Evolutionary conservation across 441 rosid genomes (phyloP), one percentile per base, ranked within the genome.

Genomic region (Biscutella laevigata): DNA sequence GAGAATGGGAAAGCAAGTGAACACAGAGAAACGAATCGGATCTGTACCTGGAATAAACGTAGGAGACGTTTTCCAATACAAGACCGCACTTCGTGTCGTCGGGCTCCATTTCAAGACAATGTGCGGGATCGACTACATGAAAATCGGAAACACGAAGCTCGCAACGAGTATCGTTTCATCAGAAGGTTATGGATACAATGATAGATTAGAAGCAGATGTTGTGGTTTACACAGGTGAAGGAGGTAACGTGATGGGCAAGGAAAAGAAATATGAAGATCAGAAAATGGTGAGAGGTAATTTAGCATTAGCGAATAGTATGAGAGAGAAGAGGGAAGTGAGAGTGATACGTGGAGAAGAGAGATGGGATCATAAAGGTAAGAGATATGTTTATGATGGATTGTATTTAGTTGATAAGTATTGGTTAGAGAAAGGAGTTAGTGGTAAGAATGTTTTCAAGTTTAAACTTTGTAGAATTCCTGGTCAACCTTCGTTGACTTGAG

Each of bases 61-160:
- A 13, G 91, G 97, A 2, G 97, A 86, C 41, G 87, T 74, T 59
- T 89, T 84, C 71, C 86, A 74, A 19, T 86, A 84, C 39, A 68
- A 83, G 37, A 69, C 79, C 3, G 94, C 86, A 66, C 94, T 82
- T 26, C 73, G 75, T 58, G 57, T 87, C 16, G 59, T 87, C 50
- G 89, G 96, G 36, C 80, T 87, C 15, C 95, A 90, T 71, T 87
- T 75, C 28, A 82, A 11, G 42, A 51, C 53, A n/a, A 86, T 78
- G 56, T 72, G 74, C 15, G 91, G 95, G 62, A 89, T 89, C 29
- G 91, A 89, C 57, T 86, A 50, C 50, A 21, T 74, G 68, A 75
- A 72, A 19, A 50, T 66, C n/a, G 75, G 72, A 21, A 73, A 57
- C 2, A 22, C 22, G 30, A 28, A 53, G 16, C 4, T 81, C 13